These are phyloP conservation scores for Cladophialophora bantiana DNA, from an alignment of 2,329 filamentous ascomycete species.

Conservation along the genomic window DNA sequence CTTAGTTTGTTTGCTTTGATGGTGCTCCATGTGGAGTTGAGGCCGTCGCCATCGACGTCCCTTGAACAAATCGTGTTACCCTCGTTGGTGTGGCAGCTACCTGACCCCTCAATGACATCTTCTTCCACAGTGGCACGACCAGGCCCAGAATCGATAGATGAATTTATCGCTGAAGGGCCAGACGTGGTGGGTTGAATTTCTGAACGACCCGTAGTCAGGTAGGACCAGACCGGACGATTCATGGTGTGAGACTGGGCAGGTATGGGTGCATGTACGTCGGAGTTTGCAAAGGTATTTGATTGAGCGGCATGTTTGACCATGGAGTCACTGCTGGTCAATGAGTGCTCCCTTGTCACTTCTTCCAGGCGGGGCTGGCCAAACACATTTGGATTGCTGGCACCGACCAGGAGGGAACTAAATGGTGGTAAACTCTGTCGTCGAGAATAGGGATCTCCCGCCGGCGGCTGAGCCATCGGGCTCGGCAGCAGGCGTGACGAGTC, in stretches of 20 bases:
- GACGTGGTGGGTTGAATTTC: constrained; percentile 14
- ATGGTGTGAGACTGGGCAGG: constrained; percentile 15
- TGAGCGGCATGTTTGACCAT: constrained; percentile 11
- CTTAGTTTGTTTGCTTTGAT: constrained; percentile 93
- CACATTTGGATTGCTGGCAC: constrained; percentile 24
- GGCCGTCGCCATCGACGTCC: constrained; percentile 81
- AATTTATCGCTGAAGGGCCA: constrained; percentile 40
- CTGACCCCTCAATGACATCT: constrained; percentile 71
- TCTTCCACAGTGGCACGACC: constrained; percentile 48
- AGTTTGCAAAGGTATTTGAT: constrained; percentile 12
- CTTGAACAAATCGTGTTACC: constrained; percentile 84
- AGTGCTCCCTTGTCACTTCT: constrained; percentile 17
- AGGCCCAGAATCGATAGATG: constrained; percentile 17
- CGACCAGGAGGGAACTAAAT: constrained; percentile 37
- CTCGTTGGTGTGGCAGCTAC: constrained; percentile 84
- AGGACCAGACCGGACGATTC: constrained; percentile 21
- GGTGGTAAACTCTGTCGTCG: constrained; percentile 34
- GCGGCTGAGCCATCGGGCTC: constrained; percentile 29
- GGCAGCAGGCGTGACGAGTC: constrained; percentile 15
- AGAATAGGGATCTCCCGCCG: constrained; percentile 16
- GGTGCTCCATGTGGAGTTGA: constrained; percentile 91
- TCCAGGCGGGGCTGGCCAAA: constrained; percentile 18
- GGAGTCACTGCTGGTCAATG: constrained; percentile 22
- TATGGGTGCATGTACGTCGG: constrained; percentile 12
- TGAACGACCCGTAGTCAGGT: constrained; percentile 2